A percentile compares a stretch with the other conserved stretches of the same genome.
phyloP scores from a whole-genome alignment of 2,329 filamentous ascomycete species.

The Fusarium begoniae region DNA sequence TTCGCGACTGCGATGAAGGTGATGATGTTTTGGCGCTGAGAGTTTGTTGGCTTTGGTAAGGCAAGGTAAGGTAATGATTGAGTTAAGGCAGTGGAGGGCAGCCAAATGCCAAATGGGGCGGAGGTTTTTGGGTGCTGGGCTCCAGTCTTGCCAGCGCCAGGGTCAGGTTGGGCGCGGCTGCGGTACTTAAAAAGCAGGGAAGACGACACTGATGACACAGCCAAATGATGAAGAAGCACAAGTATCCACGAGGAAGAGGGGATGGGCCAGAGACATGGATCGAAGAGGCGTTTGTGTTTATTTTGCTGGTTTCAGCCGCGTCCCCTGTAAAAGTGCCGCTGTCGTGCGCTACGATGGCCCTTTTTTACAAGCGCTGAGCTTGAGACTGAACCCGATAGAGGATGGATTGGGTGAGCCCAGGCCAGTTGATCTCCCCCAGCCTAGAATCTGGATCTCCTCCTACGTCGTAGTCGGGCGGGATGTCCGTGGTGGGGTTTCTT shows the following conservation, averaged over 20 bases:
- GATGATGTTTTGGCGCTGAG: slow-evolving; percentile 22
- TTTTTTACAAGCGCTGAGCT: slow-evolving; percentile 4
- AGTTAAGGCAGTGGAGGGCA: slow-evolving; percentile 17
- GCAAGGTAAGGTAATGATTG: background rate
- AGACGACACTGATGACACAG: slow-evolving; percentile 15
- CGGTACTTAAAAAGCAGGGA: slow-evolving; percentile 30
- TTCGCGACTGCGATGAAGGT: slow-evolving; percentile 19
- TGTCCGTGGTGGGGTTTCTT: slow-evolving; percentile 32
- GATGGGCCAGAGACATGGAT: background rate
- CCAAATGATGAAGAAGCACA: slow-evolving; percentile 1
- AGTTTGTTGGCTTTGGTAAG: slow-evolving; percentile 21
- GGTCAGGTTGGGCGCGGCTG: slow-evolving; percentile 27
- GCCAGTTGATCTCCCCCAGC: slow-evolving; percentile 28
- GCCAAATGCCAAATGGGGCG: slow-evolving; percentile 31
- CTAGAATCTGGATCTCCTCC: slow-evolving; percentile 16
- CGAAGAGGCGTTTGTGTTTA: slow-evolving; percentile 29
- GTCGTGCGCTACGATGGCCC: slow-evolving; percentile 13
- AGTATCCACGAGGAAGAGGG: slow-evolving; percentile 19
- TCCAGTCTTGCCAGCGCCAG: background rate
- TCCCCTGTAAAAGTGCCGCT: slow-evolving; percentile 18
- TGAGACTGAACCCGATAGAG: background rate
- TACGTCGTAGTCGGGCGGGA: slow-evolving; percentile 32
- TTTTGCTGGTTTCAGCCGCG: slow-evolving; percentile 31
- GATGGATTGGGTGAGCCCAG: slow-evolving; percentile 6
- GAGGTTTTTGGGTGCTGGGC: slow-evolving; percentile 23